phyloP scores from a whole-genome alignment of 164 flowering plant genomes.

The Stephania yunnanensis region DNA sequence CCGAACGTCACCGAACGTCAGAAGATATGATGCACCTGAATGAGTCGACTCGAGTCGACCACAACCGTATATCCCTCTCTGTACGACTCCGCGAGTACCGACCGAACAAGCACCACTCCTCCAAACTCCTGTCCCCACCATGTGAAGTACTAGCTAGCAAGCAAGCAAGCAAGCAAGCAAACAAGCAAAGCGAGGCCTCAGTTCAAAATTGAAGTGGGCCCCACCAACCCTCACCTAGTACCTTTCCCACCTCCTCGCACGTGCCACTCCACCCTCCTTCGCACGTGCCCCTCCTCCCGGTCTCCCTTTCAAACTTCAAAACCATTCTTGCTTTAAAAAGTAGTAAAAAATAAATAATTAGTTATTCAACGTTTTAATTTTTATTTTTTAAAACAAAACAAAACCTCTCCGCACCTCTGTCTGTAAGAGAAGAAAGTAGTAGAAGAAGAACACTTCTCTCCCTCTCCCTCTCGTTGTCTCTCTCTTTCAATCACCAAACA shows the following conservation, averaged over 20 bases:
- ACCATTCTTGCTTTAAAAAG: neutral
- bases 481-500: neutral
- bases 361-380: neutral
- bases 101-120: neutral
- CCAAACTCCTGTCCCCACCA: neutral
- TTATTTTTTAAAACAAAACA: neutral
- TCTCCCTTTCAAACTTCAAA: neutral
- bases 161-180: neutral
- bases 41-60: neutral
- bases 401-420: neutral
- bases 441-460: neutral
- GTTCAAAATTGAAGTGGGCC: neutral
- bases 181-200: neutral
- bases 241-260: neutral
- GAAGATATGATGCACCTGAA: neutral
- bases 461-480: neutral
- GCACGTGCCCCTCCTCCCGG: neutral
- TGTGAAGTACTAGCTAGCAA: neutral
- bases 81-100: neutral
- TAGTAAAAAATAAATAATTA: too few relatives aligned
- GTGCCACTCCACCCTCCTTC: neutral
- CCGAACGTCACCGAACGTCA: neutral
- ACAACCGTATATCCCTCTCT: neutral
- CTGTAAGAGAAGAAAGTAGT: neutral
- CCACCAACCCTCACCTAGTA: neutral